A percentile compares a stretch with the other conserved stretches of the same genome.
Conservation (phyloP, 78 protist species). For the Paratrimastix pyriformis region DNA sequence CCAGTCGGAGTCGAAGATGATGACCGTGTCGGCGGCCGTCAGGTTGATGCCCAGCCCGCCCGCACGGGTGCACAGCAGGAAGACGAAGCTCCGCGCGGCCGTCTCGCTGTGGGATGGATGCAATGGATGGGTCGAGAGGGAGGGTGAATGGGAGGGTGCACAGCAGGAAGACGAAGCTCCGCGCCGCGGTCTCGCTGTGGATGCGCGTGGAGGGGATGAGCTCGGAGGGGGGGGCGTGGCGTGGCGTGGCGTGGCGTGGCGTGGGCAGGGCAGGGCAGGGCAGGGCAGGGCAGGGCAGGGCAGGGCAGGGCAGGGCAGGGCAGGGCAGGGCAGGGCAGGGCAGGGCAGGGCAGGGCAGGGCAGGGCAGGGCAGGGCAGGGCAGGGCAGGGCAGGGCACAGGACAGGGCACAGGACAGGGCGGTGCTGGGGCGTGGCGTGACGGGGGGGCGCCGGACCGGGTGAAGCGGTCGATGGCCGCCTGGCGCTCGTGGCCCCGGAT, state of each 20-base stretch:
- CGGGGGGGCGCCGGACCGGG: background rate
- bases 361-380: too few species aligned
- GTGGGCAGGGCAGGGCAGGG: background rate
- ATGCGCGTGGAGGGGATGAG: background rate
- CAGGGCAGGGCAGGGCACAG: too few species aligned
- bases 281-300: too few species aligned
- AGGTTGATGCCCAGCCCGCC: conserved; percentile 97
- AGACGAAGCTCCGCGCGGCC: conserved; percentile 49
- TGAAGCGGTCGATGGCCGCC: conserved; percentile 75
- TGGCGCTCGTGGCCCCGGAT: conserved; percentile 66
- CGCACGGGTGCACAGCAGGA: conserved; percentile 87
- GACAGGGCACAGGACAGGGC: too few species aligned
- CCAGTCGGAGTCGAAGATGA: conserved; percentile 95
- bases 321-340: background rate
- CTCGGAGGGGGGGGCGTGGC: background rate
- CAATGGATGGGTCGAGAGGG: background rate
- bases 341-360: too few species aligned
- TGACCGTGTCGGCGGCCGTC: conserved; percentile 87
- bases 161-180: conserved; percentile 71
- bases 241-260: conserved; percentile 38
- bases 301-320: background rate
- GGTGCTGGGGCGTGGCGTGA: too few species aligned
- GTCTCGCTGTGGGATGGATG: background rate
- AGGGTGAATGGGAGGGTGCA: conserved; percentile 52
- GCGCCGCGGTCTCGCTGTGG: background rate